These are phyloP conservation scores for Sonneratia alba DNA, from an alignment of 345 rosid species.

Conservation along the genomic window DNA sequence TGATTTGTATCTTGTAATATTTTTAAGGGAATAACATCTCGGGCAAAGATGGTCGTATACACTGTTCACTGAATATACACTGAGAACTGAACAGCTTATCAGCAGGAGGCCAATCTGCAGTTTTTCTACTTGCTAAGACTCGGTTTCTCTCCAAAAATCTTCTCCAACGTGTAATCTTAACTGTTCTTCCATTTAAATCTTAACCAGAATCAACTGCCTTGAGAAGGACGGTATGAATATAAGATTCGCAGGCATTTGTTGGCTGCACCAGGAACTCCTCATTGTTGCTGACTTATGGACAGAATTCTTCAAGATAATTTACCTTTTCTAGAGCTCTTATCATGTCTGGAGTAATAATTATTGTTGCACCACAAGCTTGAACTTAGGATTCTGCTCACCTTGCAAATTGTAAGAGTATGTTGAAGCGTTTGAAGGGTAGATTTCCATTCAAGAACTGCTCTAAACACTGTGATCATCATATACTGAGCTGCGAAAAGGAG, in stretches of 20 bases:
- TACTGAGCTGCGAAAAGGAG: conserved; percentile 60
- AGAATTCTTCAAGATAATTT: conserved; percentile 15
- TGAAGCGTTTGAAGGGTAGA: conserved; percentile 89
- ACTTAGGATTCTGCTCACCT: conserved; percentile 98
- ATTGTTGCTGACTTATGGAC: conserved; percentile 98
- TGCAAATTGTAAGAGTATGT: conserved; percentile 84
- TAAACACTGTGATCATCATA: conserved; percentile 96
- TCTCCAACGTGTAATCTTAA: neutral
- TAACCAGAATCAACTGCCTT: conserved; percentile 86
- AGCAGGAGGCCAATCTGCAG: conserved; percentile 97
- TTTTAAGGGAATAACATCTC: conserved; percentile 64
- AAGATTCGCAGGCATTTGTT: conserved; percentile 89
- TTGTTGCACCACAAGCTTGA: conserved; percentile 57
- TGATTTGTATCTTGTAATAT: neutral
- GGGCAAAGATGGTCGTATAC: conserved; percentile 78
- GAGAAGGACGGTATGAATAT: conserved; percentile 98
- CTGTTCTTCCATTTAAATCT: conserved; percentile 1
- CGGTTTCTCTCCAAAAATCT: neutral
- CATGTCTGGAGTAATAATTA: conserved; percentile 13
- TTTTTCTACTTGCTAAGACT: neutral
- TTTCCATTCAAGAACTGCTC: conserved; percentile 93
- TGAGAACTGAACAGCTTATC: conserved; percentile 96
- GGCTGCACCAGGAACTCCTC: conserved; percentile 85
- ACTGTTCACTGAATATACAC: conserved; percentile 96
- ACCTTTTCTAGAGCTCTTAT: neutral